phyloP scores from a whole-genome alignment of 345 rosid genomes.

The Salix brachista region DNA sequence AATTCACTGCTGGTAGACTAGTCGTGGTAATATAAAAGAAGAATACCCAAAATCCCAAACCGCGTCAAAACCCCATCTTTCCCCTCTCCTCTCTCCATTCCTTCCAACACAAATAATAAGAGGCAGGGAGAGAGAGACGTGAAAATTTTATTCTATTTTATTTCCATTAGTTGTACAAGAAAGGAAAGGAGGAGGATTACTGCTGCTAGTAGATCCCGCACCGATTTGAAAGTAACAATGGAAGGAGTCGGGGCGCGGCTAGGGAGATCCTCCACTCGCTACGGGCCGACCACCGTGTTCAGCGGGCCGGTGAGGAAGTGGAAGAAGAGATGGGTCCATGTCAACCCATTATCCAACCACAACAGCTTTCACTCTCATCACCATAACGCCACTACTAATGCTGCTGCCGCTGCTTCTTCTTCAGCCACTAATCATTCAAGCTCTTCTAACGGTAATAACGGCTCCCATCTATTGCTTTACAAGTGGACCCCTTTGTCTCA shows the following conservation, averaged over 20 bases:
- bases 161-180: not conserved
- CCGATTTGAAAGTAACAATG: conserved; percentile 35
- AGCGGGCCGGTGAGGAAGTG: conserved; percentile 93
- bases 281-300: conserved; percentile 94
- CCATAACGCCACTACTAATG: conserved; percentile 14
- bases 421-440: conserved; percentile 25
- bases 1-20: too few relatives aligned
- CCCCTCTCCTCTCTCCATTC: too few relatives aligned
- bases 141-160: not conserved
- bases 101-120: not conserved
- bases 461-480: conserved; percentile 66
- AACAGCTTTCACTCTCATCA: conserved; percentile 19
- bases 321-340: conserved; percentile 97
- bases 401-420: not conserved
- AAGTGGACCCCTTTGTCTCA: conserved; percentile 85
- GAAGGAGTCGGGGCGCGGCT: conserved; percentile 97
- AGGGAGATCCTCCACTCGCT: conserved; percentile 95
- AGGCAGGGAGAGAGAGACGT: not conserved
- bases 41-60: too few relatives aligned
- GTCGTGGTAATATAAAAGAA: too few relatives aligned
- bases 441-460: conserved; percentile 45
- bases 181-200: not conserved
- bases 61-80: too few relatives aligned
- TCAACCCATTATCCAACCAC: conserved; percentile 41
- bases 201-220: not conserved